Evolutionary conservation across 192 early-diverging fungal genomes (phyloP).

Genomic region (Entomortierella parvispora): DNA sequence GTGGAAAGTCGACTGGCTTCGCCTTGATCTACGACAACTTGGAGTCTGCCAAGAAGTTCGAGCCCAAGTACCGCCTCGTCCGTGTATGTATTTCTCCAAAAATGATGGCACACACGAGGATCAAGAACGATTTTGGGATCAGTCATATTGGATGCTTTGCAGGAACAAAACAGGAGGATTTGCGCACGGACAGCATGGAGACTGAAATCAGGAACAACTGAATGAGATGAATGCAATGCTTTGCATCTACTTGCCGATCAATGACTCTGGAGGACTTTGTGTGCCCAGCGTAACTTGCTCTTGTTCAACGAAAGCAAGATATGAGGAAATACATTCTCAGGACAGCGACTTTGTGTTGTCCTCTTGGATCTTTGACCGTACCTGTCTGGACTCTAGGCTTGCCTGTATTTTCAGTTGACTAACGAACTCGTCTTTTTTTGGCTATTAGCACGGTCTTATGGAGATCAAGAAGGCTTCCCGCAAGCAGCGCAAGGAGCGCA

Average conservation of each 20-base stretch:
- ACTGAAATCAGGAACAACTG: no score
- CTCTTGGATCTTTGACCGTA: no score
- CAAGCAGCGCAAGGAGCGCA: slow-evolving; percentile 99
- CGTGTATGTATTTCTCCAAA: slow-evolving; percentile 62
- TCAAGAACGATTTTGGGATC: neutral
- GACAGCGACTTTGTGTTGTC: no score
- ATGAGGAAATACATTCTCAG: no score
- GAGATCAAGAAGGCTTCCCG: slow-evolving; percentile 76
- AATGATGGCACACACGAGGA: neutral
- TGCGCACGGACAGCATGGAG: no score
- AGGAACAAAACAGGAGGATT: neutral
- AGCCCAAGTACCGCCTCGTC: slow-evolving; percentile 97
- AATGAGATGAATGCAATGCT: no score
- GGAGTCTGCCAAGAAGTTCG: slow-evolving; percentile 96
- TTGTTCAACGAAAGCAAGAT: no score
- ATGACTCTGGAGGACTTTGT: no score
- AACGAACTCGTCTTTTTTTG: neutral
- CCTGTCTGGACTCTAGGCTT: no score
- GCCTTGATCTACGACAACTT: slow-evolving; percentile 96
- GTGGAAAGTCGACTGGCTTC: slow-evolving; percentile 95
- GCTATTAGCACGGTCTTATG: slow-evolving; percentile 61
- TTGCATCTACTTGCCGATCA: no score
- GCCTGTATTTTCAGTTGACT: no score
- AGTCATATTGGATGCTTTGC: neutral
- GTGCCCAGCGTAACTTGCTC: no score